These are phyloP conservation scores for Rhizopus microsporus DNA, from an alignment of 371 early-diverging fungal genomes.

Conservation along the genomic window DNA sequence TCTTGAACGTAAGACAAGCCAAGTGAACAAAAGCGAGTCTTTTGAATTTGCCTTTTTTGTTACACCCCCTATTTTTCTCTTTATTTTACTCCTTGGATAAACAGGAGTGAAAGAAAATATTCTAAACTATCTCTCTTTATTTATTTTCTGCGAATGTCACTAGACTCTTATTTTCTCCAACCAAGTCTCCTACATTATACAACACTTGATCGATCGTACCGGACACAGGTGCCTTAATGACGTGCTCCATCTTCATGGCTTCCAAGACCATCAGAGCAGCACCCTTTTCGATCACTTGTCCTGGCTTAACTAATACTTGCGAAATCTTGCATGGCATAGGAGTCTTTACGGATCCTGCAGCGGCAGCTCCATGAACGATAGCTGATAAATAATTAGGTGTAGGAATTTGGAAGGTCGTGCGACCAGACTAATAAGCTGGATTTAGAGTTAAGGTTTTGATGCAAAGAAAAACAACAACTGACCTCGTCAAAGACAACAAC, in stretches of 20 bases:
- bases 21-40: neutral
- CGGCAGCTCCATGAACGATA: constrained; percentile 44
- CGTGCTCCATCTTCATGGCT: constrained; percentile 99
- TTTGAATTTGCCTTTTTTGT: constrained; percentile 1
- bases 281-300: constrained; percentile 84
- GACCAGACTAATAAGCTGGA: constrained; percentile 39
- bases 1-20: too few species aligned
- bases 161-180: constrained; percentile 82
- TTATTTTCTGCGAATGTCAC: constrained; percentile 66
- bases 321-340: constrained; percentile 98
- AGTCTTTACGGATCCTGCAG: constrained; percentile 77
- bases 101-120: neutral
- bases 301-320: constrained; percentile 78
- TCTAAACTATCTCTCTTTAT: neutral
- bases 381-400: constrained; percentile 59
- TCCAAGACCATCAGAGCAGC: constrained; percentile 85
- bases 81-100: constrained; percentile 6
- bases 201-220: constrained; percentile 77
- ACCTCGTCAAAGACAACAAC: constrained; percentile 71
- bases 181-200: constrained; percentile 86
- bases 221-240: constrained; percentile 81
- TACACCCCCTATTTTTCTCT: constrained; percentile 6
- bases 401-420: constrained; percentile 63
- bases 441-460: neutral
- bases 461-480: constrained; percentile 6